Conservation (phyloP, 495 filamentous ascomycete genomes). For the Penicillium bialowiezense region DNA sequence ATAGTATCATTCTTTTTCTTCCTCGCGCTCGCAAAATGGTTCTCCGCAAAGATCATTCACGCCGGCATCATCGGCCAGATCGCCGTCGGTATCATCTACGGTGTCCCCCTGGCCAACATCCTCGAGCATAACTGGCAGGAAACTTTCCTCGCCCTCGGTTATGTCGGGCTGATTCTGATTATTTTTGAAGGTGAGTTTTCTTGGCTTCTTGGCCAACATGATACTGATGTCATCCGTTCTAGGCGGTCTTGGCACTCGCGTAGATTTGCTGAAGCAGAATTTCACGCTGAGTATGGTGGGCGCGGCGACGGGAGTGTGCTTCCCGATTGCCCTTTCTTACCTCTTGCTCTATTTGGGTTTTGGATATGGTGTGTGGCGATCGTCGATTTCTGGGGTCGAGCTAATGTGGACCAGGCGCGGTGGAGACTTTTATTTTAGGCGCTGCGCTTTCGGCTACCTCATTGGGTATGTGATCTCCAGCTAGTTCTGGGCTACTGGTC, state of each 20-base stretch:
- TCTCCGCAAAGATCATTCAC: slow-evolving; percentile 27
- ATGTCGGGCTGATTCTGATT: slow-evolving; percentile 36
- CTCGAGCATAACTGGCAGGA: slow-evolving; percentile 28
- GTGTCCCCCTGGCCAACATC: slow-evolving; percentile 31
- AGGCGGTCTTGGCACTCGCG: slow-evolving; percentile 30
- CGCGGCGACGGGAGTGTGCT: slow-evolving; percentile 31
- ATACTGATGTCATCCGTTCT: slow-evolving; percentile 14
- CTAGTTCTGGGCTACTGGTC: too few species aligned
- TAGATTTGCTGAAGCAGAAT: slow-evolving; percentile 35
- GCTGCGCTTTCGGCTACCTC: slow-evolving; percentile 34
- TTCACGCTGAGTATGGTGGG: slow-evolving; percentile 27
- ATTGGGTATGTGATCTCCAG: slow-evolving; percentile 17
- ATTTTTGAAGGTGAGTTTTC: slow-evolving; percentile 32
- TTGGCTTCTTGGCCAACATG: neutral
- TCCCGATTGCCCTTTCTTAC: slow-evolving; percentile 34
- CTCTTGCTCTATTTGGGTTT: slow-evolving; percentile 29
- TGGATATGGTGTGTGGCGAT: slow-evolving; percentile 24
- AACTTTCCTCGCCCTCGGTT: slow-evolving; percentile 32
- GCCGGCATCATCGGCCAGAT: slow-evolving; percentile 37
- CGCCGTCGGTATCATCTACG: slow-evolving; percentile 36
- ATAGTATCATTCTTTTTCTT: slow-evolving; percentile 37
- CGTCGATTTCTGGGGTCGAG: neutral
- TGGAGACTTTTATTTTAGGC: slow-evolving; percentile 38
- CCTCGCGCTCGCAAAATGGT: slow-evolving; percentile 30
- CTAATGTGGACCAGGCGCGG: slow-evolving; percentile 20